A percentile compares a stretch with the other conserved stretches of the same genome.
These are phyloP conservation scores for Amanita rubescens DNA, from an alignment of 768 basidiomycete genomes.

Conservation along the genomic window DNA sequence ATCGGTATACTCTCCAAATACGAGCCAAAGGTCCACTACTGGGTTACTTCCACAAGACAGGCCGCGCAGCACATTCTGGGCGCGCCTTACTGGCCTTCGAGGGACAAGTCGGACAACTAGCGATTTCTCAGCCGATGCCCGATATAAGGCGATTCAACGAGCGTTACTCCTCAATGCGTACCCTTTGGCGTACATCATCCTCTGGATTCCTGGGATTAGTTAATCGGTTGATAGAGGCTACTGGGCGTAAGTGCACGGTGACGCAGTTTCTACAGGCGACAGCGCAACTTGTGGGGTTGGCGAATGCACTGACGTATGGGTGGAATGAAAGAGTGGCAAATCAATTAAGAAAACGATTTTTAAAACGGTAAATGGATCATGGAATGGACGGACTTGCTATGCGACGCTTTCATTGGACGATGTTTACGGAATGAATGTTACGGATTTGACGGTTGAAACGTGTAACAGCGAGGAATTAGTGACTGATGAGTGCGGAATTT, in stretches of 20 bases:
- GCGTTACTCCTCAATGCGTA: slow-evolving; percentile 13
- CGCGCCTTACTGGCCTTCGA: background rate
- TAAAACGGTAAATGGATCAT: background rate
- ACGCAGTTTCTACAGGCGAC: slow-evolving; percentile 10
- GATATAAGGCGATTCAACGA: slow-evolving; percentile 1
- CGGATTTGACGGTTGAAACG: too few relatives aligned
- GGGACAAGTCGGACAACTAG: background rate
- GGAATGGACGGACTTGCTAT: too few relatives aligned
- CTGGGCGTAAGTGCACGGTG: slow-evolving; percentile 6
- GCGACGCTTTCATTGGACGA: too few relatives aligned
- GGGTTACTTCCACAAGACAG: background rate
- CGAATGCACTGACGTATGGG: slow-evolving; percentile 11
- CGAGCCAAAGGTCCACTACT: background rate
- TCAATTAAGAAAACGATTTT: slow-evolving; percentile 4
- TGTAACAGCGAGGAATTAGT: too few relatives aligned
- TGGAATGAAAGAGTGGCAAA: slow-evolving; percentile 11
- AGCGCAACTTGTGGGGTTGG: slow-evolving; percentile 12
- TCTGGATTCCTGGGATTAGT: slow-evolving; percentile 13
- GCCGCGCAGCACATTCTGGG: background rate
- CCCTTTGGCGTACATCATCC: slow-evolving; percentile 11
- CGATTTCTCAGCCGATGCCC: background rate
- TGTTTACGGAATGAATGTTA: too few relatives aligned
- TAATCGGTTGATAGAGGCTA: slow-evolving; percentile 12
- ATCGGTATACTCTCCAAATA: background rate
- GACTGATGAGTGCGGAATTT: too few relatives aligned